Base-by-base conservation (phyloP, 2,329 filamentous ascomycete genomes). In the Phaeosphaeriaceae sp. region DNA sequence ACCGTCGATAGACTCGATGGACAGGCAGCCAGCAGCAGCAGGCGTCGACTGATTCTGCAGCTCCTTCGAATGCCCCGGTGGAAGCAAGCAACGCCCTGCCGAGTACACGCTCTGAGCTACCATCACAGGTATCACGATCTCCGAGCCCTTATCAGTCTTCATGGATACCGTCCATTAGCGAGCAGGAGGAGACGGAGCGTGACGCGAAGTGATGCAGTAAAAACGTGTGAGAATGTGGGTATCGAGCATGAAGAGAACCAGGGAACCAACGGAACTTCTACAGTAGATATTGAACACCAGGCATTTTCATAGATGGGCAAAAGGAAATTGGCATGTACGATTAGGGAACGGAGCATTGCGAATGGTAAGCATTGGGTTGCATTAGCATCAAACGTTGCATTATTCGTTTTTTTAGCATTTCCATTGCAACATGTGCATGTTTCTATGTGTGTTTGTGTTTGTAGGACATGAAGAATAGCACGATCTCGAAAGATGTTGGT, bases 1-100 rank as follows among this genome's bases (percentile, higher is more conserved):
- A 56, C 26, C 58, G 63, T 47, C 59, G 63, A 50, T 49, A 55
- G 44, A 52, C 22, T 62, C 56, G 30, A 11, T 23, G 43, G 22
- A 46, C 35, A 40, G n/a, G 35, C 35, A 40, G 15, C 35, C 15
- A 40, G 15, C 35, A 40, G 15, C 35, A 40, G 17, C 35, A 40
- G 17, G 15, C 15, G 8, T 40, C 35, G 15, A n/a, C 35, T n/a
- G 35, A 40, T 3, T 17, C 35, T 17, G 17, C 15, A n/a, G 6
- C 11, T 4, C n/a, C 15, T 2, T n/a, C 35, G 15, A 40, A n/a
- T 40, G 35, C 35, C 4, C 15, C 11, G 8, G 15, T 15, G 15
- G 17, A n/a, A 4, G n/a, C 35, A 40, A 40, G 35, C 35, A n/a
- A 17, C 17, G 35, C 8, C 15, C 15, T 40, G 15, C 35, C 35